These are phyloP conservation scores for Plectranthus barbatus DNA, from an alignment of 257 asterid genomes.

Conservation along the genomic window DNA sequence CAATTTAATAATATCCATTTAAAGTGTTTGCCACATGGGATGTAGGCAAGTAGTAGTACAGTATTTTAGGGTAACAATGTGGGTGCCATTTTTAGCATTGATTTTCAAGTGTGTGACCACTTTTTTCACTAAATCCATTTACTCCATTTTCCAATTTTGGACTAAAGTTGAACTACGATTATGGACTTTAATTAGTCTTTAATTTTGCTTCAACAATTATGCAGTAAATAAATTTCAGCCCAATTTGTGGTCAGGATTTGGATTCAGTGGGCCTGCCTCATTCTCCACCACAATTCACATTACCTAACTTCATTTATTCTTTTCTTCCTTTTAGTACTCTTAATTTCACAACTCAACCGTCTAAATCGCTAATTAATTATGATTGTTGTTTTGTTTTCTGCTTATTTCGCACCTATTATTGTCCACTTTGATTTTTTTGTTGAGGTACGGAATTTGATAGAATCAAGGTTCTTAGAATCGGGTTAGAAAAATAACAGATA, in stretches of 20 bases:
- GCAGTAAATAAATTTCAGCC: neutral
- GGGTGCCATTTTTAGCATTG: neutral
- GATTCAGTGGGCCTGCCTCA: too few relatives aligned
- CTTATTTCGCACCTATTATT: too few relatives aligned
- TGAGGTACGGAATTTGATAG: too few relatives aligned
- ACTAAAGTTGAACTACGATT: neutral
- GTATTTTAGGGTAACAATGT: neutral
- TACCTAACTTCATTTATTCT: too few relatives aligned
- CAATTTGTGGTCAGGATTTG: constrained; percentile 9
- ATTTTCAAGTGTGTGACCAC: constrained; percentile 5
- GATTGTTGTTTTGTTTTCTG: too few relatives aligned
- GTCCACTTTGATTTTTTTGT: too few relatives aligned
- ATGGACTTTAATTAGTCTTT: constrained; percentile 7
- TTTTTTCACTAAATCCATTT: constrained; percentile 4
- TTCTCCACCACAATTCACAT: too few relatives aligned
- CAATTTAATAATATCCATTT: neutral
- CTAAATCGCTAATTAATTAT: too few relatives aligned
- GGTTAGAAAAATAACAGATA: too few relatives aligned
- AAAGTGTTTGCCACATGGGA: constrained; percentile 29
- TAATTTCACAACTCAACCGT: too few relatives aligned
- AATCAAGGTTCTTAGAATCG: too few relatives aligned
- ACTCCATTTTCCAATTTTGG: constrained; percentile 13
- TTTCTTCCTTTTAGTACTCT: too few relatives aligned
- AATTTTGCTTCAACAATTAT: neutral
- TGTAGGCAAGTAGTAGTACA: constrained; percentile 17